Conservation (phyloP, 495 filamentous ascomycete species). For the Rusavskia elegans region DNA sequence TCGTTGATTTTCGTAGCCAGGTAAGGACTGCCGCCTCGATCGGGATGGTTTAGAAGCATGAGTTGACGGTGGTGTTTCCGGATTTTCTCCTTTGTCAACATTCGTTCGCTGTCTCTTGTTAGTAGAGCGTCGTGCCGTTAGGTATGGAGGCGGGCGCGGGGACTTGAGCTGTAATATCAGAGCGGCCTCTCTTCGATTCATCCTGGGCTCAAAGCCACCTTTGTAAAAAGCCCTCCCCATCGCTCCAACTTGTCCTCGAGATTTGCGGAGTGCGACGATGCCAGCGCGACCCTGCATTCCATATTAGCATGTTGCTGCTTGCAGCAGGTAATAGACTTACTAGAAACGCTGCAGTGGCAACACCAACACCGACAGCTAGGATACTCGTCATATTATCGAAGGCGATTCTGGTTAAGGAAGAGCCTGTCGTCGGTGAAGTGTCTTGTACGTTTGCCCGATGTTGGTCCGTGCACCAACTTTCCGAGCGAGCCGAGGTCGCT, state of each 20-base stretch:
- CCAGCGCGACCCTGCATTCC: constrained; percentile 67
- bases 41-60: constrained; percentile 96
- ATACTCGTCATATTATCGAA: constrained; percentile 48
- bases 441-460: background rate
- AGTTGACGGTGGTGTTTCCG: constrained; percentile 92
- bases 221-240: constrained; percentile 89
- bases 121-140: background rate
- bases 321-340: constrained; percentile 26
- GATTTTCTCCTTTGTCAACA: constrained; percentile 75
- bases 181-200: constrained; percentile 81
- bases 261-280: constrained; percentile 72
- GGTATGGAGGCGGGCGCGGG: background rate
- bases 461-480: background rate
- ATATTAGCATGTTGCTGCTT: constrained; percentile 5
- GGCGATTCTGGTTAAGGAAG: background rate
- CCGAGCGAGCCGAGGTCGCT: too few relatives aligned
- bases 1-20: constrained; percentile 96
- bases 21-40: constrained; percentile 93
- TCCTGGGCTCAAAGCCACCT: constrained; percentile 86
- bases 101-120: constrained; percentile 47
- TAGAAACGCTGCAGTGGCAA: constrained; percentile 62
- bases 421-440: background rate
- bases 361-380: constrained; percentile 63
- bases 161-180: constrained; percentile 87
- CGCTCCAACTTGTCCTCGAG: constrained; percentile 52